Conservation (phyloP, 2,329 filamentous ascomycete genomes). For the Lasiodiplodia hormozganensis region DNA sequence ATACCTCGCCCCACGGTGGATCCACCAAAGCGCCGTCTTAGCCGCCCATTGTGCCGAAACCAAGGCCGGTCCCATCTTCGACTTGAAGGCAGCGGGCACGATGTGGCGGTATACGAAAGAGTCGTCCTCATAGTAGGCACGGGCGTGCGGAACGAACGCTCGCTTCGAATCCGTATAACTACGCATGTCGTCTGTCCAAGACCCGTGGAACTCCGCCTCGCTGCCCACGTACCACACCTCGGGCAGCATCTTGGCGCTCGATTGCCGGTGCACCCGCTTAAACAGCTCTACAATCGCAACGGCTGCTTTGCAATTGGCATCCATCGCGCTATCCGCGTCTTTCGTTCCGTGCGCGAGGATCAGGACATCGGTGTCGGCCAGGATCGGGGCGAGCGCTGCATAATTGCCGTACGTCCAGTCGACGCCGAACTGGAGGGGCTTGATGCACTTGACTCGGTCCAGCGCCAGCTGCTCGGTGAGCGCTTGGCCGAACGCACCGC, state of each 20-base stretch:
- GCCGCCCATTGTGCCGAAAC: constrained; percentile 5
- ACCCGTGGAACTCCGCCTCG: constrained; percentile 6
- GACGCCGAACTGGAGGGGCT: background rate
- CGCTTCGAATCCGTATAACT: constrained; percentile 8
- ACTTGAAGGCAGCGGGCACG: constrained; percentile 2
- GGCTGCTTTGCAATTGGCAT: background rate
- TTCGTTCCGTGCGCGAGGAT: constrained; percentile 18
- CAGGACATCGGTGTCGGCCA: constrained; percentile 4
- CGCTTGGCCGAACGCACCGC: background rate
- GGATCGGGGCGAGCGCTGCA: background rate
- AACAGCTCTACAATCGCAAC: background rate
- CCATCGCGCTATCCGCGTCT: background rate
- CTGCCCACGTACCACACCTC: constrained; percentile 19
- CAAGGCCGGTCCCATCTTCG: background rate
- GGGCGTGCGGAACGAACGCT: background rate
- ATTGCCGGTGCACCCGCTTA: background rate
- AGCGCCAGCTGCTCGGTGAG: background rate
- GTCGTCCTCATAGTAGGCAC: background rate
- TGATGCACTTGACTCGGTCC: constrained; percentile 1
- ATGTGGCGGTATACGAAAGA: constrained; percentile 6
- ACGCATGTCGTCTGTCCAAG: background rate
- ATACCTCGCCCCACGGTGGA: constrained; percentile 9
- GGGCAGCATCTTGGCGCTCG: background rate
- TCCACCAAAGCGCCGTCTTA: constrained; percentile 8
- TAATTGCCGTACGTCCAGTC: constrained; percentile 10